Evolutionary conservation across 208 protist genomes (phyloP).

Genomic region (Leishmania gerbilli): DNA sequence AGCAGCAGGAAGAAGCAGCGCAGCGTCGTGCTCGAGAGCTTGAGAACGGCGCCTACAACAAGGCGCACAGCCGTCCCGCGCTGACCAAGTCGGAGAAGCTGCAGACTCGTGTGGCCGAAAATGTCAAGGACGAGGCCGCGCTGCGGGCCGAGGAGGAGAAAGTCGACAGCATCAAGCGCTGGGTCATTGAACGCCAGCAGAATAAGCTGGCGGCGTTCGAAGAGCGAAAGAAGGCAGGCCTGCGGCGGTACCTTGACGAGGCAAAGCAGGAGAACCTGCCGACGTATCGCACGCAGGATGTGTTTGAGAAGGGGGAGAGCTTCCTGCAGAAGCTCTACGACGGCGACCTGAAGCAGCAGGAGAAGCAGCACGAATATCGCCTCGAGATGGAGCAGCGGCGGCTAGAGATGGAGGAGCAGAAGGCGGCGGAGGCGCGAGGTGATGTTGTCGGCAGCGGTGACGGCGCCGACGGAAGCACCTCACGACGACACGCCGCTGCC

Average conservation of each 20-base stretch:
- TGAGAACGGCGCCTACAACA: conserved; percentile 57
- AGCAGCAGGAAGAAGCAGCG: conserved; percentile 50
- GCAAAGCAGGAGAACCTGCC: conserved; percentile 24
- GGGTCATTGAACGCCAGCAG: conserved; percentile 26
- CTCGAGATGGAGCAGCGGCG: conserved; percentile 14
- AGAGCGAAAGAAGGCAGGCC: conserved; percentile 38
- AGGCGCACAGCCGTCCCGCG: conserved; percentile 30
- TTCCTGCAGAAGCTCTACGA: conserved; percentile 49
- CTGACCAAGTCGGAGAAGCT: conserved; percentile 56
- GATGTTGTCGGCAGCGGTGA: not conserved
- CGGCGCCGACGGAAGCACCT: not conserved
- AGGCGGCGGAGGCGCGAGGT: not conserved
- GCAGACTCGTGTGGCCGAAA: conserved; percentile 38
- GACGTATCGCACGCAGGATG: conserved; percentile 69
- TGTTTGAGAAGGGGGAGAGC: conserved; percentile 66
- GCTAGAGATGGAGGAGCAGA: conserved; percentile 16
- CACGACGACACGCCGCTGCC: conserved; percentile 31
- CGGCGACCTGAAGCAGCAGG: conserved; percentile 29
- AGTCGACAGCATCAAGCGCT: conserved; percentile 41
- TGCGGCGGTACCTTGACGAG: conserved; percentile 36
- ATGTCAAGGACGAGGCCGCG: conserved; percentile 32
- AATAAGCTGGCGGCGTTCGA: conserved; percentile 62
- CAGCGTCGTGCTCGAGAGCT: conserved; percentile 29
- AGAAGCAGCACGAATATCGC: conserved; percentile 12
- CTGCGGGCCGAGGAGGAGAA: conserved; percentile 43